These are phyloP conservation scores for Populus hybrid DNA, from an alignment of 441 rosid genomes.

Conservation along the genomic window DNA sequence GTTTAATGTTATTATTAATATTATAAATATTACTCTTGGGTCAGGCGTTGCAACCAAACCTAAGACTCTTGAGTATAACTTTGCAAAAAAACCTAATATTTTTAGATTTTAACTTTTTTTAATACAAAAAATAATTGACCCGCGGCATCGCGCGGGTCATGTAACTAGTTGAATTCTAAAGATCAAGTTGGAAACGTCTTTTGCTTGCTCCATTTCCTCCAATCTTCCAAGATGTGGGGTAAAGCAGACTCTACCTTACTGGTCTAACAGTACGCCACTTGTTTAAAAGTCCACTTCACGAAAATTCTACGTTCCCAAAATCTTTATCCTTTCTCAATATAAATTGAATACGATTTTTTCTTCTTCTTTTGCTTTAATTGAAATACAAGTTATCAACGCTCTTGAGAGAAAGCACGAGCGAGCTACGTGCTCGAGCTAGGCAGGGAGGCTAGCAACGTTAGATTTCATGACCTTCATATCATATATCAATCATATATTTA, in stretches of 20 bases:
- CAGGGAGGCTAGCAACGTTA: neutral
- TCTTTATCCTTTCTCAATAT: neutral
- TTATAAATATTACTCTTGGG: no score
- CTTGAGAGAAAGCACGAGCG: neutral
- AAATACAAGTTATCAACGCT: no score
- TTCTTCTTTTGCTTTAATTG: neutral
- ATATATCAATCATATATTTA: no score
- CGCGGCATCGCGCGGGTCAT: no score
- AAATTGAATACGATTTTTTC: neutral
- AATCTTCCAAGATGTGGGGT: neutral
- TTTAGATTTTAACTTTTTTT: no score
- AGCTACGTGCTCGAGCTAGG: neutral
- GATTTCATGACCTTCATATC: neutral
- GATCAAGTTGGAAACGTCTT: neutral
- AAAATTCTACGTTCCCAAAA: neutral
- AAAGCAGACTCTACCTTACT: neutral
- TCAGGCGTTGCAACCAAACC: no score
- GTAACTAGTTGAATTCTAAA: neutral
- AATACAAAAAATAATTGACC: no score
- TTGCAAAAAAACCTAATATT: no score
- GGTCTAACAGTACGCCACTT: neutral
- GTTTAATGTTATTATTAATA: no score
- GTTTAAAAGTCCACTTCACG: neutral
- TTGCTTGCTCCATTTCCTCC: neutral
- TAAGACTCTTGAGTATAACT: no score